Evolutionary conservation across 192 early-diverging fungal species (phyloP), one percentile per base, ranked within the genome.

Genomic region (Coemansia sp.): DNA sequence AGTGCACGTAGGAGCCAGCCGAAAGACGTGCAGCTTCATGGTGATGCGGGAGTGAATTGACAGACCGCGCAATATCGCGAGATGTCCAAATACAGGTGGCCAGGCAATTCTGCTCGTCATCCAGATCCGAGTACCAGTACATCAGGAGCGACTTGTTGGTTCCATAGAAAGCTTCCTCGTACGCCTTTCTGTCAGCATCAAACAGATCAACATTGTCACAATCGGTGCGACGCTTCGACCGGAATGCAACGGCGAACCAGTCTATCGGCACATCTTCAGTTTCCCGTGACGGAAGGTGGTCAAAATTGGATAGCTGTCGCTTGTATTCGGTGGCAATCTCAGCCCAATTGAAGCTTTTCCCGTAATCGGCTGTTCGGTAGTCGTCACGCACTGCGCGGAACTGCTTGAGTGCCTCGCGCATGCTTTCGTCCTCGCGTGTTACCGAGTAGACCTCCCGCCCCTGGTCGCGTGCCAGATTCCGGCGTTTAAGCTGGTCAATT

Each of bases 241-340:
- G 55, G 25, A 80, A 80, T 34, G 74, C 77, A 45, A 80, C 77
- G 10, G 77, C 77, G 30, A 74, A 80, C 77, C 77, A 80, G 3
- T 51, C 48, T 26, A 23, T 8, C 16, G 43, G 43, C 10, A n/a
- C n/a, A n/a, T 51, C 25, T 26, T 51, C 48, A 0, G 48, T 18
- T 0, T 61, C 37, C 6, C 57, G 64, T 1, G 35, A 21, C 1
- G 64, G 71, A 8, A 64, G 49, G 6, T 58, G 31, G 20, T 2
- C 30, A 31, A 49, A 39, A 2, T 35, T 18, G 10, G 8, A 0
- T 5, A 67, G 56, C 39, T 67, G 64, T 9, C 21, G 8, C 4
- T 40, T 46, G 48, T 68, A 74, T 18, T 64, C 68, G 7, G 37
- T 25, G 5, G 64, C 63, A 23, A 80, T 63, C 21, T 74, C 51